Conservation (phyloP, 345 rosid genomes). For the Angophora floribunda region DNA sequence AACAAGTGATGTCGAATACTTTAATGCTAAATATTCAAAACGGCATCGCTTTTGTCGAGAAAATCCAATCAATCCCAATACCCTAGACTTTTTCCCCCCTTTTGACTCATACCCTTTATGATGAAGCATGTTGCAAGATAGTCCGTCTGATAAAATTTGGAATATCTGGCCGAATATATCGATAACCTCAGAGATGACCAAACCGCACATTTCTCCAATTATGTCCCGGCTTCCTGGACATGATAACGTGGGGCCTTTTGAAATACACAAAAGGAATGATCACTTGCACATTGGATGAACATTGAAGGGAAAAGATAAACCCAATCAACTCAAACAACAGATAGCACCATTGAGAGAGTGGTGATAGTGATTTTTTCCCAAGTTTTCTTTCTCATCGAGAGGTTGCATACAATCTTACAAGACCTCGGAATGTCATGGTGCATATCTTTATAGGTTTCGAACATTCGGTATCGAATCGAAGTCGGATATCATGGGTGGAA, state of each 20-base stretch:
- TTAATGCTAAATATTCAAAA: neutral
- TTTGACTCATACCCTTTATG: neutral
- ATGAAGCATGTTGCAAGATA: neutral
- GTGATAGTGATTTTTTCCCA: neutral
- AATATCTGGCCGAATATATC: neutral
- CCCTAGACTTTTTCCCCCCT: neutral
- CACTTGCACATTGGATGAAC: neutral
- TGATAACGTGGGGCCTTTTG: neutral
- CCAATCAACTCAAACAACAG: neutral
- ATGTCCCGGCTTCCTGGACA: neutral
- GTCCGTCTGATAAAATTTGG: neutral
- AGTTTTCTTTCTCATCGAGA: neutral
- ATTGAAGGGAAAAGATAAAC: neutral
- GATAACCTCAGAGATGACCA: neutral
- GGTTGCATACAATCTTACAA: neutral
- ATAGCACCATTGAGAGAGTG: neutral
- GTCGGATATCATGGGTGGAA: too few relatives aligned
- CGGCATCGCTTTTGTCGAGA: neutral
- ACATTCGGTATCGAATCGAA: neutral
- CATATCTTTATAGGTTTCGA: neutral
- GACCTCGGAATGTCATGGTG: neutral
- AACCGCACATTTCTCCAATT: neutral
- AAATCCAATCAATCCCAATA: neutral
- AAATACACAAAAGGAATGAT: neutral
- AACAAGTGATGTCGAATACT: neutral